These are phyloP conservation scores for Kuraishia hungarica DNA, from an alignment of 805 yeast species.

Conservation along the genomic window DNA sequence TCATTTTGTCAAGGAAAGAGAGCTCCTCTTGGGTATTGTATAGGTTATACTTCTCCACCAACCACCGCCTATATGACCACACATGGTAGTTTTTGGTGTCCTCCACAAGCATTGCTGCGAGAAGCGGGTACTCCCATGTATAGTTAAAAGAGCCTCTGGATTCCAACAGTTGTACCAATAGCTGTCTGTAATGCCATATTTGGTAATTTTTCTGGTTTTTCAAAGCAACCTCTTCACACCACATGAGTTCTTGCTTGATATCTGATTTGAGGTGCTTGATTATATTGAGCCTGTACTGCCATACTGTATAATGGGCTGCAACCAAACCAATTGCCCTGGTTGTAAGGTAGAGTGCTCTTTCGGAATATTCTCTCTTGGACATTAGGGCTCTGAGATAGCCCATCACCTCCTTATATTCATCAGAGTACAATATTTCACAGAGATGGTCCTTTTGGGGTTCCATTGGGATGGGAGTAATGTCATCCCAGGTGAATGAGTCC, in stretches of 20 bases:
- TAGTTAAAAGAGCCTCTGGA: slow-evolving; percentile 22
- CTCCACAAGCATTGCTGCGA: slow-evolving; percentile 59
- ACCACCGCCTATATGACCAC: slow-evolving; percentile 90
- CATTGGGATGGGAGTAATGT: slow-evolving; percentile 1
- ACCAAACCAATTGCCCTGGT: slow-evolving; percentile 52
- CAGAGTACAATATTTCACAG: slow-evolving; percentile 63
- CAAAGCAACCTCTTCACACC: slow-evolving; percentile 73
- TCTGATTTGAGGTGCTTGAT: slow-evolving; percentile 27
- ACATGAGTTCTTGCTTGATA: slow-evolving; percentile 51
- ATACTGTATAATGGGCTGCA: slow-evolving; percentile 88
- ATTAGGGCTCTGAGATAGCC: slow-evolving; percentile 55
- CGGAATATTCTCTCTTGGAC: slow-evolving; percentile 50
- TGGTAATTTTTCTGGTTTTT: slow-evolving; percentile 88
- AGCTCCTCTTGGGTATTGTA: slow-evolving; percentile 40
- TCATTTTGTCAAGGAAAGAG: slow-evolving; percentile 34
- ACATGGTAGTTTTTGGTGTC: slow-evolving; percentile 94
- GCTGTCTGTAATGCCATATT: slow-evolving; percentile 90
- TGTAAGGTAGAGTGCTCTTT: slow-evolving; percentile 65
- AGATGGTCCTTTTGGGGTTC: slow-evolving; percentile 16
- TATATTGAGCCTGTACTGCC: slow-evolving; percentile 64
- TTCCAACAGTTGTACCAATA: slow-evolving; percentile 34
- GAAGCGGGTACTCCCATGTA: slow-evolving; percentile 55
- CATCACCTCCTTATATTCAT: slow-evolving; percentile 57
- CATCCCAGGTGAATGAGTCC: slow-evolving; percentile 4
- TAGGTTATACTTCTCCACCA: slow-evolving; percentile 47